Evolutionary conservation across 345 rosid species (phyloP).

Genomic region (Mercurialis annua): DNA sequence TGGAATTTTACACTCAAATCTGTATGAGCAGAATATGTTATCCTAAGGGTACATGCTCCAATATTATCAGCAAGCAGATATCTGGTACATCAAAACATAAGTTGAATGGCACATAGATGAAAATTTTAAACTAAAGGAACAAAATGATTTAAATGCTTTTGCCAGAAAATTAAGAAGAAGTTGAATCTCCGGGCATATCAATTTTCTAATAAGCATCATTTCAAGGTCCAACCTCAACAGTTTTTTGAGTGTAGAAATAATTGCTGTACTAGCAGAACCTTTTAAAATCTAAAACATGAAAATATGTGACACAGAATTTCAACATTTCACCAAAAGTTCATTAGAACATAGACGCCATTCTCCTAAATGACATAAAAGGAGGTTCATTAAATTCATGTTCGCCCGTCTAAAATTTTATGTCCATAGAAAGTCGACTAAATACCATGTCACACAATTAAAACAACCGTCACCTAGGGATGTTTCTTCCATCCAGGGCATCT

Average conservation of each 20-base stretch:
- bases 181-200: conserved; percentile 8
- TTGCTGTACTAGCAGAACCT: too few relatives aligned
- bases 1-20: conserved; percentile 98
- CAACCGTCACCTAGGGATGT: conserved; percentile 95
- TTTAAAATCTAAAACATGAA: not conserved
- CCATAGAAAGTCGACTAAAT: conserved; percentile 50
- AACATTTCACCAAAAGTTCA: conserved; percentile 7
- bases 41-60: conserved; percentile 77
- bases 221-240: conserved; percentile 2
- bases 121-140: conserved; percentile 4
- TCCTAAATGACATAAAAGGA: conserved; percentile 10
- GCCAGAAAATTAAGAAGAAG: not conserved
- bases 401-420: conserved; percentile 22
- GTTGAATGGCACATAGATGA: conserved; percentile 13
- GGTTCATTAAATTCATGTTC: conserved; percentile 18
- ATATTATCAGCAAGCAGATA: conserved; percentile 79
- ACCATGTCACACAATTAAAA: conserved; percentile 56
- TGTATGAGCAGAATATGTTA: conserved; percentile 97
- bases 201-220: conserved; percentile 8
- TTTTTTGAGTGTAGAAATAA: too few relatives aligned
- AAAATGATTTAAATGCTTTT: not conserved
- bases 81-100: conserved; percentile 37
- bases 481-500: conserved; percentile 89
- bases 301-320: conserved; percentile 3
- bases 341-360: not conserved